phyloP scores from a whole-genome alignment of 78 protist genomes.

The Parvularia atlantis region DNA sequence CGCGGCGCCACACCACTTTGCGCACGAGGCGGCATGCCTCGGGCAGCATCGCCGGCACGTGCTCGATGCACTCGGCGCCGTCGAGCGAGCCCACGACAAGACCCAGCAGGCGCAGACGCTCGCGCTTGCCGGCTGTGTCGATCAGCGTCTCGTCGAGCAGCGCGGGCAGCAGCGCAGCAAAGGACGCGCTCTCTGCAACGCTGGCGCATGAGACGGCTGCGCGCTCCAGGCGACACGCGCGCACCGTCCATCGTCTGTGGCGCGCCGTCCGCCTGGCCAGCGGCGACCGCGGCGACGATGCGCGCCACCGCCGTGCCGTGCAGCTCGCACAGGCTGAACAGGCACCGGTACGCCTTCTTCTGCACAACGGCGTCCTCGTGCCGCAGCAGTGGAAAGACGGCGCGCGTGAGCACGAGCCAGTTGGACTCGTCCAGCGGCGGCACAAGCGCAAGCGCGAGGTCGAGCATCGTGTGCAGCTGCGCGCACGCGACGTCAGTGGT shows the following conservation, averaged over 20 bases:
- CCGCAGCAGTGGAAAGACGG: not conserved
- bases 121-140: not conserved
- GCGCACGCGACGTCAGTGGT: too few species aligned
- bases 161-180: too few species aligned
- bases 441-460: slow-evolving; percentile 2
- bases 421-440: not conserved
- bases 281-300: not conserved
- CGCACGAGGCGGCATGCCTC: too few species aligned
- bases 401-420: not conserved
- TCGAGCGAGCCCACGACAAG: not conserved
- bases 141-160: not conserved
- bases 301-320: not conserved
- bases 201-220: not conserved
- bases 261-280: not conserved
- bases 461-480: slow-evolving; percentile 7
- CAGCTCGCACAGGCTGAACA: not conserved
- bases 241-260: not conserved
- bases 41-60: not conserved
- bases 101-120: slow-evolving; percentile 6
- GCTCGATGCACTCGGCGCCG: not conserved
- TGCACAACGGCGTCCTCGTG: not conserved
- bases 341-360: slow-evolving; percentile 1
- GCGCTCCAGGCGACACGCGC: not conserved
- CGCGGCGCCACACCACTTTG: too few species aligned
- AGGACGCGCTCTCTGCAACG: too few species aligned